Evolutionary conservation across 352 stramenopile genomes (phyloP).

Genomic region (Elongisporangium anandrum): DNA sequence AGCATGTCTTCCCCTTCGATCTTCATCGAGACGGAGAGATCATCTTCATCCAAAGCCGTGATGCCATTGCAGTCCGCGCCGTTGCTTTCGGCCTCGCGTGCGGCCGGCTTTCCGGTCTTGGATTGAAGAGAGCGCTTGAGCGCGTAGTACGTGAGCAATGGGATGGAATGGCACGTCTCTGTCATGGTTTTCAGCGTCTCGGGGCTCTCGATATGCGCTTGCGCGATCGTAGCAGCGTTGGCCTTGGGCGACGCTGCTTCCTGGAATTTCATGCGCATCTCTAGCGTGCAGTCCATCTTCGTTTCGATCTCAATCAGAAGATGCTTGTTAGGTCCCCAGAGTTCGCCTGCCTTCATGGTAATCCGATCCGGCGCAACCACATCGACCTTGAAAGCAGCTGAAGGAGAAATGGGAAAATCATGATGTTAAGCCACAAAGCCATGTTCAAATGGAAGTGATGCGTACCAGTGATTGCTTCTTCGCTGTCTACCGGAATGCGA

Average conservation of each 20-base stretch:
- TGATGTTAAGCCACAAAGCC: too few relatives aligned
- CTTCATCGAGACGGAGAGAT: constrained; percentile 73
- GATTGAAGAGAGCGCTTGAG: constrained; percentile 51
- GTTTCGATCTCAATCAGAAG: constrained; percentile 69
- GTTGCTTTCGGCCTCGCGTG: constrained; percentile 12
- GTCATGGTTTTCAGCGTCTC: constrained; percentile 48
- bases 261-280: constrained; percentile 54
- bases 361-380: constrained; percentile 72
- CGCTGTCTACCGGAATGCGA: constrained; percentile 51
- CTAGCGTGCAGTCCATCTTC: constrained; percentile 56
- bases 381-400: constrained; percentile 79
- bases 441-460: too few relatives aligned
- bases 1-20: constrained; percentile 81
- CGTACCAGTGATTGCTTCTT: constrained; percentile 59
- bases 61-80: constrained; percentile 76
- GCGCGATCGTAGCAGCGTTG: constrained; percentile 11
- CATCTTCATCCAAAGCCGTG: constrained; percentile 54
- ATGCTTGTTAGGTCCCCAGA: constrained; percentile 47
- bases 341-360: constrained; percentile 68
- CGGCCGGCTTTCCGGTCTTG: constrained; percentile 28
- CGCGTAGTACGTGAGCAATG: constrained; percentile 71
- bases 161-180: constrained; percentile 64
- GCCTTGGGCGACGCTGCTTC: constrained; percentile 23
- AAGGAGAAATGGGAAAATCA: not conserved
- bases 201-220: constrained; percentile 30